A percentile compares a stretch with the other conserved stretches of the same genome.
Evolutionary conservation across 129 eudicot species (phyloP).

Genomic region (Scalesia atractyloides): DNA sequence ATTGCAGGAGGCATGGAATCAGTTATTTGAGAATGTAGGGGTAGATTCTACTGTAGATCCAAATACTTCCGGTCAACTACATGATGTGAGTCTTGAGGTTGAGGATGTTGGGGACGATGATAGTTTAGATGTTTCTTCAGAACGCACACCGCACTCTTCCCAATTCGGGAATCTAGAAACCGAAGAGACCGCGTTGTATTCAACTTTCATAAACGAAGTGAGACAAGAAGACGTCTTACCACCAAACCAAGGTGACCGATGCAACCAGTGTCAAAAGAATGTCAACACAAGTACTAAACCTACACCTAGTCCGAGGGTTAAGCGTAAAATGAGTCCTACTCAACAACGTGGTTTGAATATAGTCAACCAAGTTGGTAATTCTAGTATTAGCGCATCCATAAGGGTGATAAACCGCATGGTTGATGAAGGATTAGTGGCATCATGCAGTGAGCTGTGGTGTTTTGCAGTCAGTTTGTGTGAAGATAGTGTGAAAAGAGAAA

Average conservation of each 20-base stretch:
- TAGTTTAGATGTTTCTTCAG: not conserved
- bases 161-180: not conserved
- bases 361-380: slow-evolving; percentile 10
- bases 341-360: slow-evolving; percentile 7
- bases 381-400: slow-evolving; percentile 16
- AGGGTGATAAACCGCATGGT: slow-evolving; percentile 24
- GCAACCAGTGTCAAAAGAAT: slow-evolving; percentile 12
- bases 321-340: not conserved
- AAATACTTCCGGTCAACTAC: not conserved
- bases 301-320: not conserved
- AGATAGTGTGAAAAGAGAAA: slow-evolving; percentile 22
- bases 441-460: slow-evolving; percentile 18
- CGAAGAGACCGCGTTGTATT: not conserved
- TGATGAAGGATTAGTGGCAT: slow-evolving; percentile 20
- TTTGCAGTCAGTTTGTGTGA: slow-evolving; percentile 24
- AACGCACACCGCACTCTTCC: not conserved
- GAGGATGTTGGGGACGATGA: not conserved
- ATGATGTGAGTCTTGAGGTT: not conserved
- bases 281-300: slow-evolving; percentile 9
- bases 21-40: slow-evolving; percentile 17
- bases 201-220: not conserved
- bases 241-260: slow-evolving; percentile 19
- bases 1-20: slow-evolving; percentile 20
- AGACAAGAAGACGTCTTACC: not conserved
- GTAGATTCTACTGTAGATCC: slow-evolving; percentile 2